Evolutionary conservation across 768 basidiomycete genomes (phyloP).

Genomic region (Pulveroboletus sp.): DNA sequence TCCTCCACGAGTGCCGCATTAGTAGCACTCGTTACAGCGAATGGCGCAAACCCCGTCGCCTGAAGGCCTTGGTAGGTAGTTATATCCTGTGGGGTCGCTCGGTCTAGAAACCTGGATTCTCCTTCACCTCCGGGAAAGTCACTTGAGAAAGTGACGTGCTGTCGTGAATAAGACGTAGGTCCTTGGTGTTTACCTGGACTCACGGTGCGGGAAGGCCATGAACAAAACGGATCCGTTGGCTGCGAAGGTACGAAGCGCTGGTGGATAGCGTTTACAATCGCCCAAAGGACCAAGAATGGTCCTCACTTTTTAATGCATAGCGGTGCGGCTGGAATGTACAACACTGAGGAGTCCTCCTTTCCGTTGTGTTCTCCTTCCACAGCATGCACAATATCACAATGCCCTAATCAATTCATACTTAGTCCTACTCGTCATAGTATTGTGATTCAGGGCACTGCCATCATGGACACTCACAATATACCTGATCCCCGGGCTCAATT

Average conservation of each 20-base stretch:
- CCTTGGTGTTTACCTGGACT: conserved; percentile 2
- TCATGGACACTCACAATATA: conserved; percentile 41
- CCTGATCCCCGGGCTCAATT: conserved; percentile 62
- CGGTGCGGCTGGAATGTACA: conserved; percentile 54
- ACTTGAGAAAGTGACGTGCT: conserved; percentile 17
- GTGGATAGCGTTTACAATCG: not conserved
- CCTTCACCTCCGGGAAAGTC: conserved; percentile 53
- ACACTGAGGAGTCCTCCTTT: conserved; percentile 45
- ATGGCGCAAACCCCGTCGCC: conserved; percentile 42
- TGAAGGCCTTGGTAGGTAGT: conserved; percentile 33
- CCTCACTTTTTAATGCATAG: conserved; percentile 46
- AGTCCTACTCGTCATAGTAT: not conserved
- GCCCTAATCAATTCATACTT: conserved; percentile 33
- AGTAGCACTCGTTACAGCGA: conserved; percentile 13
- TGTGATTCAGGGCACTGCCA: not conserved
- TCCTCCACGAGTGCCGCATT: conserved; percentile 20
- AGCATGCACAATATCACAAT: conserved; percentile 52
- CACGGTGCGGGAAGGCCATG: conserved; percentile 50
- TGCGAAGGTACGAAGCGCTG: conserved; percentile 47
- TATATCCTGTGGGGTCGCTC: conserved; percentile 34
- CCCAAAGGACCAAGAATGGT: not conserved
- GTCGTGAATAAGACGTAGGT: not conserved
- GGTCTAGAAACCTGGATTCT: conserved; percentile 40
- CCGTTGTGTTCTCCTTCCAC: conserved; percentile 49
- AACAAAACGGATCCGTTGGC: conserved; percentile 44